Base-by-base conservation (phyloP, 495 filamentous ascomycete species). In the Aspergillus taichungensis region DNA sequence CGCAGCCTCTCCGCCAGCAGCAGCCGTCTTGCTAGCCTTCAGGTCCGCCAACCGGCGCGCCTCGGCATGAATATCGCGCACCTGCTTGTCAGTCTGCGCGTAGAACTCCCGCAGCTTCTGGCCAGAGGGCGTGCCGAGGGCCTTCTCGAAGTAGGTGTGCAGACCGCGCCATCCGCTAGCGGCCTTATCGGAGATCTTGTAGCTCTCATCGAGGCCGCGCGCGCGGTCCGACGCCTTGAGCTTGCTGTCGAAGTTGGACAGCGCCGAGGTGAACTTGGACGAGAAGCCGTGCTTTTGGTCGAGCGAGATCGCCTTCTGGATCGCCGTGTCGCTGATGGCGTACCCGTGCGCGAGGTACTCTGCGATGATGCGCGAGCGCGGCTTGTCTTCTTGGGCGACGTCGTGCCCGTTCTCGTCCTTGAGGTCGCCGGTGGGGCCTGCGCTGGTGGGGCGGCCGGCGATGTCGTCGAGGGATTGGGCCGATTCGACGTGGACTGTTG, bases 341-440 rank as follows among this genome's bases (percentile, higher is more conserved):
- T 98, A 98, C 51, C 92, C 92, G 54, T 95, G 86, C 5, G 90
- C 90, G 27, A 98, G 82, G 62, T 95, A 94, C 70, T 98, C 92
- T 49, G 92, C 92, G 24, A 96, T 51, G 56, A 98, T 94, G 55
- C 94, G 89, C 13, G 83, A 77, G 57, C 87, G 82, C 0, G 92
- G 92, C 73, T 97, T 97, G 66, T 95, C 88, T 59, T 98, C 92
- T 58, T 97, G 92, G 3, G 80, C 77, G 56, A 95, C 74, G 45
- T 89, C 76, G 50, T 84, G 74, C 40, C 69, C 56, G 39, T 70
- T 55, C 13, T 73, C 75, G 49, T 83, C 77, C 47, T 72, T 57
- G 34, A 69, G 62, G 5, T 68, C 57, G 28, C 78, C 69, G 36
- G 69, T 67, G 46, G 69, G 64, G 34, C 66, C 64, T 30, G 56